Percentiles rank a stretch among this genome's conserved stretches.
These are phyloP conservation scores for Xylaria venustula DNA, from an alignment of 495 filamentous ascomycete species.

Conservation along the genomic window DNA sequence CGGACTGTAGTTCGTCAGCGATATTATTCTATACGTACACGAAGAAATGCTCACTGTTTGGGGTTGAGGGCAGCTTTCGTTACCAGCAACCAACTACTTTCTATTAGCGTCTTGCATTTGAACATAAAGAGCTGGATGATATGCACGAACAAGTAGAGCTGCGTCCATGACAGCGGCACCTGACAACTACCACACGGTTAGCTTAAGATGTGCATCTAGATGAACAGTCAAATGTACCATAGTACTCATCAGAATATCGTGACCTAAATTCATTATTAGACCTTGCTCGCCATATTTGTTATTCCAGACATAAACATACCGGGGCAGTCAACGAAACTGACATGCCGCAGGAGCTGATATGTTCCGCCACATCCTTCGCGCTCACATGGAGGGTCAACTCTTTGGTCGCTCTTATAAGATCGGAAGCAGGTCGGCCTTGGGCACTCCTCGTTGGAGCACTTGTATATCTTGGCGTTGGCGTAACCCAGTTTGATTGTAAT, in stretches of 20 bases:
- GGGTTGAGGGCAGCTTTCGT: constrained; percentile 98
- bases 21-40: too few species aligned
- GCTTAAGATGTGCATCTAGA: neutral
- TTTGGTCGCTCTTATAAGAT: constrained; percentile 97
- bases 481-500: constrained; percentile 99
- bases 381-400: constrained; percentile 93
- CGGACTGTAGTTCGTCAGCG: constrained; percentile 53
- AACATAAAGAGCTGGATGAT: neutral
- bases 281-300: neutral
- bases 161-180: constrained; percentile 99
- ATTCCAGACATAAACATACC: constrained; percentile 28
- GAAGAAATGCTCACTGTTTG: constrained; percentile 56
- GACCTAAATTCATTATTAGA: constrained; percentile 42
- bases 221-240: constrained; percentile 51
- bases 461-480: constrained; percentile 99
- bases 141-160: constrained; percentile 72
- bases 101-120: neutral
- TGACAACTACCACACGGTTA: constrained; percentile 56
- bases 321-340: constrained; percentile 96
- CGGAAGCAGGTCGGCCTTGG: constrained; percentile 93
- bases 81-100: constrained; percentile 67
- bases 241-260: constrained; percentile 99
- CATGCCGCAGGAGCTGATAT: constrained; percentile 82
- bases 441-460: constrained; percentile 89
- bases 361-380: constrained; percentile 82